Evolutionary conservation across 257 asterid genomes (phyloP), one percentile per base, ranked within the genome.

Genomic region (Penstemon barbatus): DNA sequence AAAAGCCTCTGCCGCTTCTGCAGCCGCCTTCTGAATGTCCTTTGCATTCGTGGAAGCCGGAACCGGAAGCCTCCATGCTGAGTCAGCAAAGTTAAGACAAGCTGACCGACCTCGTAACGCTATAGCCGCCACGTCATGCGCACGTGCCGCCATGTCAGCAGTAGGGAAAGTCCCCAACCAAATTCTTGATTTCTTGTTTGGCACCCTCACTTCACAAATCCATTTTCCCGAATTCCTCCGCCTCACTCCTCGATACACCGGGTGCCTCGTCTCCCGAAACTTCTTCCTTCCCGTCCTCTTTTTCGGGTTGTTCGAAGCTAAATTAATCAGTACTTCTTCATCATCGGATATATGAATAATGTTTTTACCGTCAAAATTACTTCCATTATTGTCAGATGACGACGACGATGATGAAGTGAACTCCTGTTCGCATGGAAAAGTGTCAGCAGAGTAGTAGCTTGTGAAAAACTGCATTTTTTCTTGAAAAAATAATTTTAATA

Each of bases 161-260:
- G 92, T 88, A 0, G 81, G 85, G 50, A 83, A 85, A 3, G 95
- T 88, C 2, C 95, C 92, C 3, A 88, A 84, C 95, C 95, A 85
- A 4, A 88, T 88, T 63, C 90, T 85, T 0, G 88, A 40, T 41
- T 88, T 82, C 81, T 86, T 88, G 42, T 84, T 81, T 0, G 95
- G 95, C 33, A 82, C 92, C 65, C 95, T 75, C 3, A 85, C 79
- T 36, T 85, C 92, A 11, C 85, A 83, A 38, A 85, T 91, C 95
- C 95, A 85, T 57, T 81, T 83, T 1, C 81, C 87, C 12, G 87
- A 81, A 57, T 76, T 83, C 65, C 89, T 77, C 42, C 75, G 71
- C 44, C 89, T 43, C 4, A 87, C 77, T 3, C 95, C 91, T 60
- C 89, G 71, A 73, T 83, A 85, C 12, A 85, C 81, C 3, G 89